Evolutionary conservation across 306 rosid species (phyloP), one percentile per base, ranked within the genome.

Genomic region (Lupinus albus): DNA sequence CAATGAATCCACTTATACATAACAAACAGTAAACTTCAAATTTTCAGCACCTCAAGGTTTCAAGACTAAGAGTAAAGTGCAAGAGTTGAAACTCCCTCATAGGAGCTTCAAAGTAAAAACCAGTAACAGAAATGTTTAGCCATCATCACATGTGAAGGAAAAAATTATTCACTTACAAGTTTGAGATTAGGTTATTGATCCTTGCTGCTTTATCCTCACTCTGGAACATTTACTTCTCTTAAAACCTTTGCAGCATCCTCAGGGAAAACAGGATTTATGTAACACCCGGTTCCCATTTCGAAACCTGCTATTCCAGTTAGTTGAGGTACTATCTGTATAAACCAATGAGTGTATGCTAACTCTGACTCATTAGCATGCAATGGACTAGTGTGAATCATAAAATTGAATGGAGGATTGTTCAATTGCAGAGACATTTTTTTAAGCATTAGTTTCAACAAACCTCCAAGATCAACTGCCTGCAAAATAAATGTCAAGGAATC

Each of bases 161-260:
- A 44, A 11, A 13, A 14, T 14, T 12, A 67, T 28, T 25, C 30
- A 13, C 67, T 33, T 3, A 65, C 13, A 66, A 28, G 42, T 49
- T 45, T 66, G 56, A 33, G 48, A 30, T 21, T 35, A 32, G 50
- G 16, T 36, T 38, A 67, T 28, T 30, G 39, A 58, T 63, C 57
- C 25, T 57, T 18, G 53, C 35, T 4, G 48, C 38, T 57, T 33
- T 50, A 68, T 41, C 49, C 74, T 55, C 71, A 75, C 38, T 67
- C 72, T 8, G 76, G 76, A 67, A 78, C 75, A 58, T 74, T 52
- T 41, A 91, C 89, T 77, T 86, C 93, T 78, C 93, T 84, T 67
- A 91, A 70, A 79, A 86, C 75, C 83, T 78, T 76, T 45, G 97
- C 97, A 41, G 95, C 95, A 76, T 88, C 97, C 80, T 88, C 97